A percentile compares a stretch with the other conserved stretches of the same genome.
Conservation (phyloP, 306 rosid species). For the Cucurbita argyrosperma region DNA sequence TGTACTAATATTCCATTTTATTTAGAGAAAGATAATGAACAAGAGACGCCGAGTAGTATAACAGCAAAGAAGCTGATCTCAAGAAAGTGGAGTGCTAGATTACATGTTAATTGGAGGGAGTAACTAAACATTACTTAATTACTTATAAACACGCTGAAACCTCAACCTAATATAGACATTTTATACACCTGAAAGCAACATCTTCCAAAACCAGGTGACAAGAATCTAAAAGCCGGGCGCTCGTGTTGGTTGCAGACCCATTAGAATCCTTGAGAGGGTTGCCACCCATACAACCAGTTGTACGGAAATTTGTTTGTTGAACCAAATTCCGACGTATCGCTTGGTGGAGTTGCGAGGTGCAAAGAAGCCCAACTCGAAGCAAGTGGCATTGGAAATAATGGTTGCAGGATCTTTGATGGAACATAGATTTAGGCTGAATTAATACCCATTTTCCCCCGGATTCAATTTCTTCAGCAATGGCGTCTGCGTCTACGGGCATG, state of each 20-base stretch:
- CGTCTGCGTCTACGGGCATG: not conserved
- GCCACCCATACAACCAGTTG: not conserved
- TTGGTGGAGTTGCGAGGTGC: not conserved
- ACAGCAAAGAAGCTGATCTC: too few relatives aligned
- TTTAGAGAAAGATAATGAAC: too few relatives aligned
- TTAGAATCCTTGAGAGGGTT: not conserved
- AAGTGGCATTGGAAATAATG: not conserved
- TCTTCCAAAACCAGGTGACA: constrained; percentile 24
- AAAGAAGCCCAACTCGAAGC: constrained; percentile 10
- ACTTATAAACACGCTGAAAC: too few relatives aligned
- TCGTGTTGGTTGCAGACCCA: not conserved
- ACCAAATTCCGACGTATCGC: constrained; percentile 12
- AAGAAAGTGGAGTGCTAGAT: too few relatives aligned
- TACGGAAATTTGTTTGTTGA: not conserved
- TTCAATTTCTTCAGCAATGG: not conserved
- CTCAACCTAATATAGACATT: too few relatives aligned
- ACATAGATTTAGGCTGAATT: not conserved
- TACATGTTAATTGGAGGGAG: too few relatives aligned
- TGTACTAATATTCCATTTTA: too few relatives aligned
- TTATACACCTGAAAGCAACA: not conserved
- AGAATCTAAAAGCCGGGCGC: not conserved
- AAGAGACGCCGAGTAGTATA: too few relatives aligned
- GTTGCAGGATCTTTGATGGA: not conserved
- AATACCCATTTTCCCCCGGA: too few relatives aligned
- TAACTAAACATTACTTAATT: too few relatives aligned